phyloP scores from a whole-genome alignment of 2,329 filamentous ascomycete species.

The Xylariaceae sp. region DNA sequence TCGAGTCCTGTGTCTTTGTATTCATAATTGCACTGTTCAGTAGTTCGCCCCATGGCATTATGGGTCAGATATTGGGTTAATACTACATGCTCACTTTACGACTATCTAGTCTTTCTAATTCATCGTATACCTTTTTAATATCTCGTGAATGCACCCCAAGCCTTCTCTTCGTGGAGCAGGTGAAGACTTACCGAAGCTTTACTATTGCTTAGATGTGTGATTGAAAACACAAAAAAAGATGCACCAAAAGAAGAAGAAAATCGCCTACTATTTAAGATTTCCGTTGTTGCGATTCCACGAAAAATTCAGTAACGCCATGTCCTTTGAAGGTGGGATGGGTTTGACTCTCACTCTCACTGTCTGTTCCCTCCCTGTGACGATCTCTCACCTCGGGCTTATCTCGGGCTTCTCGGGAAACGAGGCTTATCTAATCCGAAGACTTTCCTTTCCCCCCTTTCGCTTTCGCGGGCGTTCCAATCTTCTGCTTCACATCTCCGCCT shows the following conservation, averaged over 20 bases:
- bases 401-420: not conserved
- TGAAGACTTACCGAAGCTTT: slow-evolving; percentile 41
- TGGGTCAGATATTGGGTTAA: not conserved
- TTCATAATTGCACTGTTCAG: not conserved
- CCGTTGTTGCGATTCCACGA: not conserved
- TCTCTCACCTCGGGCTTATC: not conserved
- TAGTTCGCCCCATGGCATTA: not conserved
- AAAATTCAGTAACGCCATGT: not conserved
- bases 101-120: not conserved
- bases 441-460: not conserved
- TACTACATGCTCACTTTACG: not conserved
- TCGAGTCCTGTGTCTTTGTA: not conserved
- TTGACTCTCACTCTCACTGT: not conserved
- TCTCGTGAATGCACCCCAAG: slow-evolving; percentile 43
- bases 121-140: not conserved
- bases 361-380: not conserved
- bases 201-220: not conserved
- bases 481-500: too few species aligned
- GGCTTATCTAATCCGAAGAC: not conserved
- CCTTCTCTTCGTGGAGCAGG: slow-evolving; percentile 54
- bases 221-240: not conserved
- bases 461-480: not conserved
- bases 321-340: too few species aligned
- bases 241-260: not conserved
- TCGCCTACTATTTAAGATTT: not conserved